Base-by-base conservation (phyloP, 805 yeast genomes). In the Henningerozyma blattae region DNA sequence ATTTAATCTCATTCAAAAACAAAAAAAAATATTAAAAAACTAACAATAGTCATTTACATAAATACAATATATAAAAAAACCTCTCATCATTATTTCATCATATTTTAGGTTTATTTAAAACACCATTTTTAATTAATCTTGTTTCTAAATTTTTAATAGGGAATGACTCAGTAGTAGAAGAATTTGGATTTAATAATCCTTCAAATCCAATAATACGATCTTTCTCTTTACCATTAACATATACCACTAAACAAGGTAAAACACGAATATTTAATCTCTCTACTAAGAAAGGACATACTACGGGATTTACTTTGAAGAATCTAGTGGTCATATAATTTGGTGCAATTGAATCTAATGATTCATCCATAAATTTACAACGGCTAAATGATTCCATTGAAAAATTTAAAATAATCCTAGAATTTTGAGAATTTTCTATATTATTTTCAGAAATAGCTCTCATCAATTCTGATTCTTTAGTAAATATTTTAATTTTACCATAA, bases 161-260 rank as follows among this genome's bases (percentile, higher is more conserved):
- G 43, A 77, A 75, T 25, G 62, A 9, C 8, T 20, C 24, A 20
- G 24, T 20, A 20, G 8, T 9, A 8, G 24, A 20, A 9, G 24
- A 67, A 31, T 65, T 62, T 3, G 64, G 58, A 22, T 62, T 63
- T 19, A 72, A 70, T 29, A 83, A 56, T 22, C 69, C 67, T 34
- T 75, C 77, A 46, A 84, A 77, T 5, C 95, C 95, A 4, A 82
- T 66, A 4, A 82, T 47, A 39, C 83, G 58, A 12, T 67, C 64
- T 4, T 61, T 49, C 44, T 81, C 89, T 29, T 64, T 54, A 1
- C 87, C 87, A 25, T 68, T 59, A 10, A 58, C 59, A 47, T 77
- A 84, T 7, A 74, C 61, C 2, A 79, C 54, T 2, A 83, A 75
- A 42, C 75, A 77, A 0, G 95, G 95, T 4, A 84, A 61, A 9